Evolutionary conservation across 148 eudicot genomes (phyloP).

Genomic region (Camellia lanceoleosa): DNA sequence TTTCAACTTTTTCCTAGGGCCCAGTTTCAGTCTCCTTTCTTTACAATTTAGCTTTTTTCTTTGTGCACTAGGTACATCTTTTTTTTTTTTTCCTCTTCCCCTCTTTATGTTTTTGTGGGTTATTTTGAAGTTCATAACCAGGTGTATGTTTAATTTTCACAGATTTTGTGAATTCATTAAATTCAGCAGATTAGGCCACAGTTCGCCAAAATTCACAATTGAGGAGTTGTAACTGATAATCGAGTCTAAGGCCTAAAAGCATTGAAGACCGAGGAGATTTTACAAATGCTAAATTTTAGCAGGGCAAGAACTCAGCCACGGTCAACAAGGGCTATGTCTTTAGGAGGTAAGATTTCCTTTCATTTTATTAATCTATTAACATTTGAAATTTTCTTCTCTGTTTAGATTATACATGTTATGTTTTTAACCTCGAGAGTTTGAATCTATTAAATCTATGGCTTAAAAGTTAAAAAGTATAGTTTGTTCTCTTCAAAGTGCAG

Average conservation of each 20-base stretch:
- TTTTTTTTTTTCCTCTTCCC: not conserved
- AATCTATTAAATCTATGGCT: too few relatives aligned
- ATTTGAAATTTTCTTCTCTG: not conserved
- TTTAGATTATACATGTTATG: not conserved
- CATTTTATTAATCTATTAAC: not conserved
- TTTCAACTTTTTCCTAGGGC: not conserved
- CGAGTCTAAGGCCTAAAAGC: not conserved
- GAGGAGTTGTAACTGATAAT: slow-evolving; percentile 17
- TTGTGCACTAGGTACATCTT: too few relatives aligned
- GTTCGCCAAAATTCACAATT: not conserved
- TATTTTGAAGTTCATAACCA: not conserved
- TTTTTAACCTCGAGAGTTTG: not conserved
- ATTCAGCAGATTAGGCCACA: slow-evolving; percentile 11
- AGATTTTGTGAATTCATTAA: not conserved
- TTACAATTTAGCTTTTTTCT: not conserved
- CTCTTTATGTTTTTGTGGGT: not conserved
- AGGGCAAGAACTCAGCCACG: slow-evolving; percentile 45
- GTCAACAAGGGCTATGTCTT: slow-evolving; percentile 37
- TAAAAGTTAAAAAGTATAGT: not conserved
- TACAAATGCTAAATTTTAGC: slow-evolving; percentile 39
- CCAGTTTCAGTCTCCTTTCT: slow-evolving; percentile 7
- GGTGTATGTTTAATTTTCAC: not conserved
- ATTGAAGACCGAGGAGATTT: slow-evolving; percentile 2
- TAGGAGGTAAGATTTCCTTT: slow-evolving; percentile 38
- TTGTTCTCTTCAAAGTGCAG: too few relatives aligned